These are phyloP conservation scores for Colletotrichum tabaci DNA, from an alignment of 2,329 filamentous ascomycete species.

Conservation along the genomic window DNA sequence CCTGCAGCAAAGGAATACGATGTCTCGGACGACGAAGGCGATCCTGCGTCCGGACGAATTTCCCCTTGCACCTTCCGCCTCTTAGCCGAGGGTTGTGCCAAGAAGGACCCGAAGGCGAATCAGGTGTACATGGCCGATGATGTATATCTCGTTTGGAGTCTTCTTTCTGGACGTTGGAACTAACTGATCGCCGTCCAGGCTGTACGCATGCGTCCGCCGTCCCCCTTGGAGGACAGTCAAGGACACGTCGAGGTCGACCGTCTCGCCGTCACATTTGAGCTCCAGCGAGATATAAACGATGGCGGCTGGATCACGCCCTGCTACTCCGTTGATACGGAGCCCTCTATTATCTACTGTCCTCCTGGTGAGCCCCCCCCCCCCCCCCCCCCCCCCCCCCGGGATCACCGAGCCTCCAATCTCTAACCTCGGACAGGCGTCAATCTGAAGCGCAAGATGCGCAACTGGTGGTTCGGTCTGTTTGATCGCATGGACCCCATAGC, in stretches of 20 bases:
- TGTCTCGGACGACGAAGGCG: slow-evolving; percentile 59
- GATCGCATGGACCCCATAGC: slow-evolving; percentile 42
- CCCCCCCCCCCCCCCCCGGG: background rate
- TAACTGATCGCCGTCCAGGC: slow-evolving; percentile 18
- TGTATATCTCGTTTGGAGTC: slow-evolving; percentile 31
- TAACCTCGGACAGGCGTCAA: slow-evolving; percentile 23
- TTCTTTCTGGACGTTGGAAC: background rate
- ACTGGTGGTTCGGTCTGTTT: slow-evolving; percentile 42
- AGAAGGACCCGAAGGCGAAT: slow-evolving; percentile 47
- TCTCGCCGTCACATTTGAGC: slow-evolving; percentile 25
- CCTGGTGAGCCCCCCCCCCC: background rate
- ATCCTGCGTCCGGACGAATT: slow-evolving; percentile 53
- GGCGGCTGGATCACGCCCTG: slow-evolving; percentile 39
- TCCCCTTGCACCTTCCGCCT: slow-evolving; percentile 59
- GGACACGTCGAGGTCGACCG: slow-evolving; percentile 27
- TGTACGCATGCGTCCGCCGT: slow-evolving; percentile 36
- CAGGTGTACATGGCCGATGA: slow-evolving; percentile 43
- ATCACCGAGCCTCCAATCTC: background rate
- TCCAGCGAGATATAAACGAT: slow-evolving; percentile 46
- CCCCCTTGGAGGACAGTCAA: slow-evolving; percentile 14
- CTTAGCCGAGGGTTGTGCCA: slow-evolving; percentile 54
- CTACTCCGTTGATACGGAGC: slow-evolving; percentile 40
- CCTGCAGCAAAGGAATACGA: slow-evolving; percentile 44
- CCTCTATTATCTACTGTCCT: slow-evolving; percentile 41
- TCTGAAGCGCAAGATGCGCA: slow-evolving; percentile 38